Evolutionary conservation across 2,329 filamentous ascomycete genomes (phyloP).

Genomic region (Neophaeococcomyces mojaviensis): DNA sequence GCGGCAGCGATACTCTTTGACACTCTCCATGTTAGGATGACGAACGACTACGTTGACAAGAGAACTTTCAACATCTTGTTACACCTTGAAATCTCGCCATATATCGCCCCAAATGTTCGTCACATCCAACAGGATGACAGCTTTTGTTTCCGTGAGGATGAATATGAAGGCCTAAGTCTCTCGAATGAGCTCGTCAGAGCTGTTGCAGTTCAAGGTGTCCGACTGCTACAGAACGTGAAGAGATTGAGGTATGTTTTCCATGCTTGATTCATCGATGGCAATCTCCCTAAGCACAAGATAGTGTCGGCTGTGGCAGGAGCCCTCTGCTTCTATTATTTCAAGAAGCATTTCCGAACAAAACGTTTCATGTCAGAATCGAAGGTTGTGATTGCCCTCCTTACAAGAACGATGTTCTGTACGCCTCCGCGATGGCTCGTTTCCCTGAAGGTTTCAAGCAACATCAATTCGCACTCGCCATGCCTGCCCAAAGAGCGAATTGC

Average conservation of each 20-base stretch:
- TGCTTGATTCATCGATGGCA: background rate
- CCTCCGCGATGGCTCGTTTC: background rate
- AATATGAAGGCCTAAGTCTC: background rate
- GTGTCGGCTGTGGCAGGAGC: slow-evolving; percentile 6
- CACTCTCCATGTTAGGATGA: background rate
- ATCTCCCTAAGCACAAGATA: background rate
- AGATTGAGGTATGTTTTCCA: background rate
- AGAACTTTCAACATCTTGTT: slow-evolving; percentile 4
- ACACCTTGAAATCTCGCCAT: background rate
- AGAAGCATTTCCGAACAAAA: background rate
- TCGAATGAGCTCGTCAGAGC: slow-evolving; percentile 4
- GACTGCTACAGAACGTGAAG: background rate
- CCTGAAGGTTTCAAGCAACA: background rate
- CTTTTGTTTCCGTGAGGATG: background rate
- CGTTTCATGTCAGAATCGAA: background rate
- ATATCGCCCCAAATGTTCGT: slow-evolving; percentile 12
- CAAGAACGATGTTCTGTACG: background rate
- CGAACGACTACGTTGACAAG: slow-evolving; percentile 5
- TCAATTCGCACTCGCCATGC: background rate
- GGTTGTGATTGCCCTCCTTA: background rate
- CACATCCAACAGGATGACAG: slow-evolving; percentile 4
- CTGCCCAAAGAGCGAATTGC: too few relatives aligned
- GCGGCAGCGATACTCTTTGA: slow-evolving; percentile 5
- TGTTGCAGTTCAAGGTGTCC: background rate
- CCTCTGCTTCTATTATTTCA: slow-evolving; percentile 1